These are phyloP conservation scores for Trichoderma brevicompactum DNA, from an alignment of 2,329 filamentous ascomycete genomes.

Conservation along the genomic window DNA sequence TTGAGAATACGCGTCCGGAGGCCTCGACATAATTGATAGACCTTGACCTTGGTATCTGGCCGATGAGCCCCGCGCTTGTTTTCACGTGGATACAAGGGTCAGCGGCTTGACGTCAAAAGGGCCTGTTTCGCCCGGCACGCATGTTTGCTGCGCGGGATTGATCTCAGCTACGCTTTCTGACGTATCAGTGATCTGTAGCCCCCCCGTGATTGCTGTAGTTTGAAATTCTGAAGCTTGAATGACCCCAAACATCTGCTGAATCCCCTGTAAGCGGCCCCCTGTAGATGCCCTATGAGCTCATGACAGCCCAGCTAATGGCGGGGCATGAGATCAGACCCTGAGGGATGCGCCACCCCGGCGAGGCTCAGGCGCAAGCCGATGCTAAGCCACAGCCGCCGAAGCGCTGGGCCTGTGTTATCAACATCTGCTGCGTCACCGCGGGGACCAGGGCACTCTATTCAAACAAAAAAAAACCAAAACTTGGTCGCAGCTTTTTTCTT, in stretches of 20 bases:
- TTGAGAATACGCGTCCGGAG: neutral
- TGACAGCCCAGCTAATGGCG: neutral
- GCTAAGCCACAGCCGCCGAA: constrained; percentile 17
- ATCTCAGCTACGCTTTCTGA: too few species aligned
- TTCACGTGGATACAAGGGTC: constrained; percentile 19
- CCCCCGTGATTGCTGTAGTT: too few species aligned
- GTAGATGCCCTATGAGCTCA: neutral
- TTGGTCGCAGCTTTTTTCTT: neutral
- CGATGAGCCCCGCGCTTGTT: constrained; percentile 20
- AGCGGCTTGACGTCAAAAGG: constrained; percentile 19
- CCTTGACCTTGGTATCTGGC: neutral
- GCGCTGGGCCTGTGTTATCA: constrained; percentile 2
- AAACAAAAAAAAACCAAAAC: constrained; percentile 6
- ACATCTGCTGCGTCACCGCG: constrained; percentile 29
- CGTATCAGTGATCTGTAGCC: too few species aligned
- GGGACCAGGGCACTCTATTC: constrained; percentile 16
- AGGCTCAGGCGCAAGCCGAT: constrained; percentile 1
- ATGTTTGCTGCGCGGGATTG: too few species aligned
- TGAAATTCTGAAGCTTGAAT: too few species aligned
- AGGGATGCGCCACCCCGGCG: neutral
- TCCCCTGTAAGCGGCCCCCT: too few species aligned
- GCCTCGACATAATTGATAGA: neutral
- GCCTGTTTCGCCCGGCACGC: neutral
- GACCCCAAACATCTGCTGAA: too few species aligned
- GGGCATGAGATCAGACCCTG: constrained; percentile 20